Evolutionary conservation across 176 grass and related monocot genomes (phyloP), one percentile per base, ranked within the genome.

Genomic region (Phragmites australis): DNA sequence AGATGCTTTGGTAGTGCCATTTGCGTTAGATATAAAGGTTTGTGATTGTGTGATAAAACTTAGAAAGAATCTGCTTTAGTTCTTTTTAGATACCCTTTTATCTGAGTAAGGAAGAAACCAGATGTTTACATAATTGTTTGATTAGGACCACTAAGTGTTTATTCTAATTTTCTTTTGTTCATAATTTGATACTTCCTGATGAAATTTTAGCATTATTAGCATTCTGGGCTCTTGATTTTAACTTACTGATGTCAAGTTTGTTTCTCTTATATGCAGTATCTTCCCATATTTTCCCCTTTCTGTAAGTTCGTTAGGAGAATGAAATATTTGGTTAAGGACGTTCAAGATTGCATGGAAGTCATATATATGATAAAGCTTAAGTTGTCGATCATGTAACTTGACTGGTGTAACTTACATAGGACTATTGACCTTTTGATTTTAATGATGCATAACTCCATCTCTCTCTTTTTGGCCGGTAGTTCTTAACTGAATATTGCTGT

Each of bases 401-500:
- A 6, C 41, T n/a, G 48, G 49, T n/a, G n/a, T n/a, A 18, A 30
- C 5, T 68, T 3, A 9, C 3, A 21, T 13, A 44, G 22, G 21
- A 61, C 22, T 57, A 32, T 72, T 42, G 48, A 48, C 47, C 68
- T 74, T 80, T 9, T 9, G 10, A 27, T 44, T 62, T 31, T 22
- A 51, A 79, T 30, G 1, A 72, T 75, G 60, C 21, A 74, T 29
- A 41, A 4, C 21, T 14, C 12, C 18, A 31, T 68, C 18, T 67
- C 42, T 67, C 42, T 75, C 57, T 26, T 19, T 41, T 48, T 90
- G 58, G 9, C n/a, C 55, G 17, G 44, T 26, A 78, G 3, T 63
- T 74, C 83, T 84, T 72, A n/a, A 50, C 71, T 54, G 9, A 70
- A 52, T 17, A 74, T 59, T 64, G 18, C 17, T 41, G 57, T 74